Evolutionary conservation across 768 basidiomycete genomes (phyloP), one percentile per base, ranked within the genome.

Genomic region (Termitomyces heimii): DNA sequence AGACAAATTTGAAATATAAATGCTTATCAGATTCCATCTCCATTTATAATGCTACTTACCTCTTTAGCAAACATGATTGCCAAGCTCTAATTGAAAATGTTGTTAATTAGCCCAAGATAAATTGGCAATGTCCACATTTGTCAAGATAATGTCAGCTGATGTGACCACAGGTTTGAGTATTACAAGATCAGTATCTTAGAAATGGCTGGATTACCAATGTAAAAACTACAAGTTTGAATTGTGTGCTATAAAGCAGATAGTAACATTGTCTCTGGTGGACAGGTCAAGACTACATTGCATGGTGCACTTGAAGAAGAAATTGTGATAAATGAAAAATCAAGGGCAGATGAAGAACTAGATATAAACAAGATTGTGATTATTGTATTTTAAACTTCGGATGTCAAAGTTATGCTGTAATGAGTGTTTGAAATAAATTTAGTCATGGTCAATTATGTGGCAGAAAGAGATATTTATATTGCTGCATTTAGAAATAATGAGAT

Each of bases 311-410:
- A n/a, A n/a, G n/a, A n/a, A n/a, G n/a, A n/a, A n/a, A n/a, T n/a
- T n/a, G n/a, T n/a, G n/a, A n/a, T n/a, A n/a, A n/a, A n/a, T n/a
- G n/a, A n/a, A n/a, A n/a, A n/a, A n/a, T n/a, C n/a, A n/a, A n/a
- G n/a, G n/a, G 51, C 56, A 53, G 12, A 40, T 6, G 31, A 6
- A 4, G 6, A 31, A 9, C 6, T 16, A 0, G 9, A n/a, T 14
- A 43, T 24, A 68, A 54, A 66, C 63, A 0, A 84, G 85, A 63
- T 86, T 75, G 6, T 60, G 32, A 55, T 70, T 75, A 58, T 78
- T 78, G 58, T 75, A 74, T 0, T 24, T 22, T 2, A 56, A 54
- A 42, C 65, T 67, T 5, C 65, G 65, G 20, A 77, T 76, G 48
- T 62, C 64, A 55, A 77, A 77, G 14, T 63, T 44, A 46, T 77